These are phyloP conservation scores for Russula brevipes DNA, from an alignment of 768 basidiomycete genomes.

Conservation along the genomic window DNA sequence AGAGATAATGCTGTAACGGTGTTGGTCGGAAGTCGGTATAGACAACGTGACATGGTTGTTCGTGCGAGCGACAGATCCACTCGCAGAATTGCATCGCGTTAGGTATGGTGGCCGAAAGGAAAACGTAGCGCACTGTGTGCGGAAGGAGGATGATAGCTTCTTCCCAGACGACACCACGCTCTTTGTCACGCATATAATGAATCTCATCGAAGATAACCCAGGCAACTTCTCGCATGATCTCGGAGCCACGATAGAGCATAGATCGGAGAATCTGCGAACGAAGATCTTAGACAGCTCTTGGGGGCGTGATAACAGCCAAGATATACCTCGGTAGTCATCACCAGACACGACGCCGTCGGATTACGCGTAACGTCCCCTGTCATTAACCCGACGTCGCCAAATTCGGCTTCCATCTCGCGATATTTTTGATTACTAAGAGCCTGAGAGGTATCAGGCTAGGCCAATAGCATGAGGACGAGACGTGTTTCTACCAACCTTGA, in stretches of 20 bases:
- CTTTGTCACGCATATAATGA: conserved; percentile 99
- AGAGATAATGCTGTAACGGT: conserved; percentile 95
- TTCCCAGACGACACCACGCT: conserved; percentile 99
- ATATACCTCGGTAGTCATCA: conserved; percentile 97
- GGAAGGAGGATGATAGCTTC: conserved; percentile 97
- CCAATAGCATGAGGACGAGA: conserved; percentile 2
- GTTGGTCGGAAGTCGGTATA: conserved; percentile 99
- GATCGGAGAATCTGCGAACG: conserved; percentile 82
- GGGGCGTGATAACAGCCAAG: neutral
- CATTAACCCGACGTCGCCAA: conserved; percentile 98
- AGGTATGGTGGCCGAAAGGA: conserved; percentile 97
- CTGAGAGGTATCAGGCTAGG: conserved; percentile 40
- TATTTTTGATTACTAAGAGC: conserved; percentile 99
- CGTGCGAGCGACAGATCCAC: conserved; percentile 96
- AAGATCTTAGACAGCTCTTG: neutral
- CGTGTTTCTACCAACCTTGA: conserved; percentile 67
- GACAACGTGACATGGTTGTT: conserved; percentile 98
- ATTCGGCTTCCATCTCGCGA: conserved; percentile 94
- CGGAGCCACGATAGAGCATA: conserved; percentile 97
- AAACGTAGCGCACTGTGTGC: conserved; percentile 94
- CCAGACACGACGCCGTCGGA: conserved; percentile 91
- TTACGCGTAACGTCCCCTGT: conserved; percentile 99
- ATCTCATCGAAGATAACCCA: conserved; percentile 99
- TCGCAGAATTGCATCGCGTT: conserved; percentile 99
- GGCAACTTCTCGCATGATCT: conserved; percentile 99